Evolutionary conservation across 2,329 filamentous ascomycete genomes (phyloP).

Genomic region (Fusarium musae): DNA sequence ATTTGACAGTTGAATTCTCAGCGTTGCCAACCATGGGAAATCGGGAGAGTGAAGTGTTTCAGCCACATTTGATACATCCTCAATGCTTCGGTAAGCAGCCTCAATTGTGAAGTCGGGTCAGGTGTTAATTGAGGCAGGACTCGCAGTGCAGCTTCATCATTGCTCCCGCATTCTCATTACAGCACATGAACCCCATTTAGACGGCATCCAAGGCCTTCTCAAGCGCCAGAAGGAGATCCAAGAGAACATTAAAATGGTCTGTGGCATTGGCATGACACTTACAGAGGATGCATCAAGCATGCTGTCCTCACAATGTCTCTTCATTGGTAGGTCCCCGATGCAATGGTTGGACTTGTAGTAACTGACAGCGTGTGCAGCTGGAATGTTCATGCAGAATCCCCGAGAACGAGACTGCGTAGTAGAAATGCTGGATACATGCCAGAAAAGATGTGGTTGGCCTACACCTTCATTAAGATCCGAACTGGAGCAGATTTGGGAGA

Average conservation of each 20-base stretch:
- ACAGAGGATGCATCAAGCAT: constrained; percentile 55
- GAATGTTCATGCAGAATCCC: constrained; percentile 32
- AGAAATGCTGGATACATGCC: constrained; percentile 37
- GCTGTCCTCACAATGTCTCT: constrained; percentile 57
- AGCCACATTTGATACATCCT: constrained; percentile 61
- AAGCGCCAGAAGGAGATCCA: constrained; percentile 44
- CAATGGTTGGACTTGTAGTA: accelerated
- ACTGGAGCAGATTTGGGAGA: constrained; percentile 36
- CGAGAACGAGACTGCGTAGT: constrained; percentile 24
- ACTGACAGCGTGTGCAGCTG: background rate
- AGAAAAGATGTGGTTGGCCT: constrained; percentile 39
- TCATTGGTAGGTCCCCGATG: constrained; percentile 7
- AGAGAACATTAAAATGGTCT: constrained; percentile 49
- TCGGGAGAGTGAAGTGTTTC: constrained; percentile 48
- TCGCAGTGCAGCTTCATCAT: constrained; percentile 32
- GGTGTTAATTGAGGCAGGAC: background rate
- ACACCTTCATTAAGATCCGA: constrained; percentile 35
- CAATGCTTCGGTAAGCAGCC: constrained; percentile 49
- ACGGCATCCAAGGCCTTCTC: constrained; percentile 56
- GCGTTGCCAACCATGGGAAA: constrained; percentile 50
- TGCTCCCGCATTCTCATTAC: constrained; percentile 50
- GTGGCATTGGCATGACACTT: constrained; percentile 60
- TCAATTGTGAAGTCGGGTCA: accelerated
- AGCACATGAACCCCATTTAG: constrained; percentile 36
- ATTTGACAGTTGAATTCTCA: constrained; percentile 52